phyloP scores from a whole-genome alignment of 768 basidiomycete genomes.

The Hygrophoropsis aurantiaca region DNA sequence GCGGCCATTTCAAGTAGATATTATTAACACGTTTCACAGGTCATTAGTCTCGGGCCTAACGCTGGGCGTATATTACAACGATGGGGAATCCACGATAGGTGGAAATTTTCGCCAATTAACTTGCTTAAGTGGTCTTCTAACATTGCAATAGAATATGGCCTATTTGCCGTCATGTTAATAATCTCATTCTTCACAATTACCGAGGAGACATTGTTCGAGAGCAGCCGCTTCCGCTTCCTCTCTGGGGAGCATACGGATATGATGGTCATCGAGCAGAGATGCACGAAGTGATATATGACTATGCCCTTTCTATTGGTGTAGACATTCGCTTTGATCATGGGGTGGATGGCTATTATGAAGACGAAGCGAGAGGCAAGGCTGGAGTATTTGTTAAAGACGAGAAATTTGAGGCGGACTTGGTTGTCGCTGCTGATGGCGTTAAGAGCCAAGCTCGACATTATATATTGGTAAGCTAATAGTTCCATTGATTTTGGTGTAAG shows the following conservation, averaged over 20 bases:
- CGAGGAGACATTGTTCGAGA: slow-evolving; percentile 16
- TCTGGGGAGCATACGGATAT: slow-evolving; percentile 18
- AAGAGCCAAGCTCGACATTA: slow-evolving; percentile 13
- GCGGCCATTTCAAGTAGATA: background rate
- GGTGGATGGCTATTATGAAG: slow-evolving; percentile 19
- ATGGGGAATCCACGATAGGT: slow-evolving; percentile 20
- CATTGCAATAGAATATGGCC: slow-evolving; percentile 14
- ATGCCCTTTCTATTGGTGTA: slow-evolving; percentile 18
- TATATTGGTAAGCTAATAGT: slow-evolving; percentile 15
- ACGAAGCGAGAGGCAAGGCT: slow-evolving; percentile 7
- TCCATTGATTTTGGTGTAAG: slow-evolving; percentile 1
- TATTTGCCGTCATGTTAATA: slow-evolving; percentile 14
- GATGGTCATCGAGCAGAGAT: slow-evolving; percentile 29
- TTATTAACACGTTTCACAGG: slow-evolving; percentile 6
- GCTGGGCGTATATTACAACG: slow-evolving; percentile 22
- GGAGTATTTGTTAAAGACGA: slow-evolving; percentile 15
- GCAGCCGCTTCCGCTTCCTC: slow-evolving; percentile 14
- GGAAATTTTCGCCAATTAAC: slow-evolving; percentile 8
- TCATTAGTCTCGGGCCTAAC: slow-evolving; percentile 17
- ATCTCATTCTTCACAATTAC: slow-evolving; percentile 17
- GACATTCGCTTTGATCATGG: slow-evolving; percentile 17
- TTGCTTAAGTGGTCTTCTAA: slow-evolving; percentile 9
- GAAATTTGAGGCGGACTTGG: slow-evolving; percentile 16
- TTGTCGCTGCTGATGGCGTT: slow-evolving; percentile 26
- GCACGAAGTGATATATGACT: slow-evolving; percentile 14